Evolutionary conservation across 2,329 filamentous ascomycete genomes (phyloP), one percentile per base, ranked within the genome.

Genomic region (Hypoxylon rubiginosum): DNA sequence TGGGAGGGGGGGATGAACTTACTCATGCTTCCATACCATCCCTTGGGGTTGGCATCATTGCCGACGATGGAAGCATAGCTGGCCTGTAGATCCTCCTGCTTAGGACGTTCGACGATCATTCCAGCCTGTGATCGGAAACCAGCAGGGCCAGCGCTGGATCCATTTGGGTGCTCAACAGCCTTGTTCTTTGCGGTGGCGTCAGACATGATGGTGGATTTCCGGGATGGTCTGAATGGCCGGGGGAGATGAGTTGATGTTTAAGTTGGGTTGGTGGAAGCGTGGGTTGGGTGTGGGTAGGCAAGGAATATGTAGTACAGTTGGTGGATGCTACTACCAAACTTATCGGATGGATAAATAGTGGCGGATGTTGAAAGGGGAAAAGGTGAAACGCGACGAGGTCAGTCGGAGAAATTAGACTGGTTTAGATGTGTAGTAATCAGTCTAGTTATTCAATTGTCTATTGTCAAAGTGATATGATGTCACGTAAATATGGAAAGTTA

Each of bases 11-110:
- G 15, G 41, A 28, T 15, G 17, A 53, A 41, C 64, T 6, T 69
- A 69, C 67, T 63, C 90, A 97, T 93, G 66, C 82, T 82, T 21
- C 93, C 93, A 76, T 98, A 99, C 94, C 94, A 97, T 76, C 93
- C 92, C 78, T 94, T 89, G 54, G 88, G 86, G 69, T 87, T 87
- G 32, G 87, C 88, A 71, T 96, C 90, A 56, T 88, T 86, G 70
- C 85, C 86, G 62, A 89, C 82, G 57, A 88, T 79, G 57, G 81
- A 83, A 6, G 93, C 93, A 79, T 96, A 96, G 76, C 87, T 92
- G 62, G 90, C 90, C 82, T 97, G 94, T 10, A 98, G 85, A 76
- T 97, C 95, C 72, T 94, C 92, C 73, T 90, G 86, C 65, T 89
- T 88, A 15, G 95, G 93, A 21, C 93, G 94, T 76, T 94, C 87